These are phyloP conservation scores for Mucor piriformis DNA, from an alignment of 371 early-diverging fungal genomes.

Conservation along the genomic window DNA sequence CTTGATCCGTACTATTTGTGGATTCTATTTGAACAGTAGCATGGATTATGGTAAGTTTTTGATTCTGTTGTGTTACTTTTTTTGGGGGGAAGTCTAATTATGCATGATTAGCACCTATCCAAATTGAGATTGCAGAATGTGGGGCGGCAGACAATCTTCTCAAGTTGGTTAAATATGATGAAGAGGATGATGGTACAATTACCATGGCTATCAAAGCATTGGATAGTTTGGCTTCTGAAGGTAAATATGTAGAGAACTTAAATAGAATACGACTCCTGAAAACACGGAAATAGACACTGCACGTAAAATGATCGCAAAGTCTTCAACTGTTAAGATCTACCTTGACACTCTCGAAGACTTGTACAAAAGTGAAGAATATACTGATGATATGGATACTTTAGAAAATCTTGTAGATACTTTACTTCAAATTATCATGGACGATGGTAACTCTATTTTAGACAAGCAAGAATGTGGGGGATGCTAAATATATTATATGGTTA, in stretches of 20 bases:
- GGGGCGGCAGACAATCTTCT: slow-evolving; percentile 42
- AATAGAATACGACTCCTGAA: background rate
- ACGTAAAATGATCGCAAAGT: slow-evolving; percentile 11
- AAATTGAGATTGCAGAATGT: slow-evolving; percentile 39
- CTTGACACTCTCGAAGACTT: slow-evolving; percentile 30
- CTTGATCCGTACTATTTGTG: slow-evolving; percentile 63
- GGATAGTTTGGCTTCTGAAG: slow-evolving; percentile 37
- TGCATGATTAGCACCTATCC: slow-evolving; percentile 45
- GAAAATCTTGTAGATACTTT: slow-evolving; percentile 38
- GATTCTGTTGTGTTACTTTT: background rate
- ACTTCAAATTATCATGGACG: slow-evolving; percentile 43
- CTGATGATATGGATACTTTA: slow-evolving; percentile 33
- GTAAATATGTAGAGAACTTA: slow-evolving; percentile 9
- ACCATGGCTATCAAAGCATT: slow-evolving; percentile 39
- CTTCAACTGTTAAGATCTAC: slow-evolving; percentile 21
- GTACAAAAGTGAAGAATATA: slow-evolving; percentile 29
- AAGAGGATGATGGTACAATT: slow-evolving; percentile 38
- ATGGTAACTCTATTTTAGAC: slow-evolving; percentile 29
- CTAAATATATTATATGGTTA: slow-evolving; percentile 1
- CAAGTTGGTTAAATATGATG: slow-evolving; percentile 27
- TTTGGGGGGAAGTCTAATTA: background rate
- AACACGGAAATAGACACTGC: slow-evolving; percentile 3
- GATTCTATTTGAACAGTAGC: slow-evolving; percentile 73
- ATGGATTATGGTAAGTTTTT: slow-evolving; percentile 71
- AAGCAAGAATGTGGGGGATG: background rate